Percentiles rank a stretch among this genome's conserved stretches.
Evolutionary conservation across 1,284 basidiomycete genomes (phyloP).

Genomic region (Boletellus dicymbophilus): DNA sequence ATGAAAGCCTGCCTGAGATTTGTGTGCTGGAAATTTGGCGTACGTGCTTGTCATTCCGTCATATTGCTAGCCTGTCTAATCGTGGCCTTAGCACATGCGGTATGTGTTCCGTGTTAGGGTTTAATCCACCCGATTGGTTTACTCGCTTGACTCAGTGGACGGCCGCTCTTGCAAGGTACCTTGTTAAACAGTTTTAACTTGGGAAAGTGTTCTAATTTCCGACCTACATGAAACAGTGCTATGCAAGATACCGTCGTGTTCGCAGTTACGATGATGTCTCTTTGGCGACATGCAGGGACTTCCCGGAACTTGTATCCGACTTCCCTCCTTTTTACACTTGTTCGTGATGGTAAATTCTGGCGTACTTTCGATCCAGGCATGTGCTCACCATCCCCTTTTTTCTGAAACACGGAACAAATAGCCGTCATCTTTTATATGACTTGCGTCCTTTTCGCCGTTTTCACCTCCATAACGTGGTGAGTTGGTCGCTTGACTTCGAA

Average conservation of each 20-base stretch:
- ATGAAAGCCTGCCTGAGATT: neutral
- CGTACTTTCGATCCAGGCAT: too few relatives aligned
- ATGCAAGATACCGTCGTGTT: neutral
- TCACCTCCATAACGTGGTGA: slow-evolving; percentile 7
- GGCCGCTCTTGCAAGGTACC: neutral
- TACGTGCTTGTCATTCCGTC: neutral
- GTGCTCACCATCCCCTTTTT: too few relatives aligned
- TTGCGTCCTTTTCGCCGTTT: slow-evolving; percentile 7
- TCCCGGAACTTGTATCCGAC: neutral
- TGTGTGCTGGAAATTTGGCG: neutral
- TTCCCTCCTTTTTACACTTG: neutral
- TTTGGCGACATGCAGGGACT: neutral
- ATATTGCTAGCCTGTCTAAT: neutral
- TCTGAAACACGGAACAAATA: too few relatives aligned
- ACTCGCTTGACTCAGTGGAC: neutral
- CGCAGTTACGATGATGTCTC: neutral
- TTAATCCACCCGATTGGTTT: neutral
- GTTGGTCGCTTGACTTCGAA: neutral
- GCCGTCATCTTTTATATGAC: slow-evolving; percentile 8
- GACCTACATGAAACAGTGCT: neutral
- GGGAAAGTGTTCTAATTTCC: neutral
- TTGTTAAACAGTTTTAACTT: neutral
- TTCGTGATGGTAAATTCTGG: neutral
- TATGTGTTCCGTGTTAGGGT: neutral
- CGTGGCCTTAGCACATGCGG: neutral